These are phyloP conservation scores for Cephalotrichum gorgonifer DNA, from an alignment of 2,329 filamentous ascomycete genomes.

Conservation along the genomic window DNA sequence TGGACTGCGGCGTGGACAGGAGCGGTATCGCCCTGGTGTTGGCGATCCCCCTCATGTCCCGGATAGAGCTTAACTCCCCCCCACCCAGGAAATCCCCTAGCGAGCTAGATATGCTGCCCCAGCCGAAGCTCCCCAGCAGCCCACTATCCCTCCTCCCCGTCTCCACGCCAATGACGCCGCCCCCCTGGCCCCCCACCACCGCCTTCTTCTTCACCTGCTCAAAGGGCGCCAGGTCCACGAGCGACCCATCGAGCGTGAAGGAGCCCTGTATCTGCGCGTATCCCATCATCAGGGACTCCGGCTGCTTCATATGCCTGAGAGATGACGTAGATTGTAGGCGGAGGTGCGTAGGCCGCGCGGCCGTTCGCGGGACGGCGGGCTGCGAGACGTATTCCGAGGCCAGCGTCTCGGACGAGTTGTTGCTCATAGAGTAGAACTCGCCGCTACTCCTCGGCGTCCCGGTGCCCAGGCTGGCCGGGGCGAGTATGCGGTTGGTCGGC, in stretches of 20 bases:
- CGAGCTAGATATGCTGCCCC: slow-evolving; percentile 80
- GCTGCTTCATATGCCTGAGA: slow-evolving; percentile 33
- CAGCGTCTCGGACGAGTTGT: slow-evolving; percentile 87
- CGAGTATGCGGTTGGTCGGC: slow-evolving; percentile 55
- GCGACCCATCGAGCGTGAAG: slow-evolving; percentile 82
- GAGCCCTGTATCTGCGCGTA: slow-evolving; percentile 91
- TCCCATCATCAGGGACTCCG: slow-evolving; percentile 92
- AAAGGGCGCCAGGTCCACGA: slow-evolving; percentile 82
- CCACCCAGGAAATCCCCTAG: slow-evolving; percentile 79
- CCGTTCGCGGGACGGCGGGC: slow-evolving; percentile 13
- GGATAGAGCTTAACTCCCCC: slow-evolving; percentile 82
- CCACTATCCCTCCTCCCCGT: slow-evolving; percentile 63
- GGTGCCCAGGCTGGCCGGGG: slow-evolving; percentile 58
- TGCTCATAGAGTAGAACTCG: slow-evolving; percentile 91
- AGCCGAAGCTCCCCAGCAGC: slow-evolving; percentile 74
- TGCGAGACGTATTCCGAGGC: slow-evolving; percentile 76
- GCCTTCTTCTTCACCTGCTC: slow-evolving; percentile 94
- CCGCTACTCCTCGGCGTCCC: slow-evolving; percentile 83
- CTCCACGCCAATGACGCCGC: slow-evolving; percentile 76
- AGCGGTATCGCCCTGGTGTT: slow-evolving; percentile 82
- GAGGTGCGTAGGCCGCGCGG: slow-evolving; percentile 29
- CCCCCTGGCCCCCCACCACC: slow-evolving; percentile 76
- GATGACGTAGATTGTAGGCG: slow-evolving; percentile 35
- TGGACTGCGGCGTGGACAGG: slow-evolving; percentile 89
- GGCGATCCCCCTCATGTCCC: slow-evolving; percentile 83